Percentiles rank a stretch among this genome's conserved stretches.
phyloP scores from a whole-genome alignment of 129 eudicot species.

The Rutidosis leptorrhynchoides region DNA sequence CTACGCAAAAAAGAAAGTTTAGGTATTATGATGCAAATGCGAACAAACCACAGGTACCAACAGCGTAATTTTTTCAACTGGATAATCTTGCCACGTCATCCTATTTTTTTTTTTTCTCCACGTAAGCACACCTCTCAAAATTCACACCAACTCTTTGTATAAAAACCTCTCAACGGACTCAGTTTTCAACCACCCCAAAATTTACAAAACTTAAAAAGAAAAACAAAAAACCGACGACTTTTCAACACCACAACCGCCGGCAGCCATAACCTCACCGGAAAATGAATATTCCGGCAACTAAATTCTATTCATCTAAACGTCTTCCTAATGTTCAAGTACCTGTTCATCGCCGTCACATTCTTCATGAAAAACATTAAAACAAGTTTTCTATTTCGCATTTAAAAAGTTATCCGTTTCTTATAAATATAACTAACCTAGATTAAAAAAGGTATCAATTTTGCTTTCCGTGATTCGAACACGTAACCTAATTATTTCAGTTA shows the following conservation, averaged over 20 bases:
- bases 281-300: slow-evolving; percentile 58
- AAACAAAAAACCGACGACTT: neutral
- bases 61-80: no score
- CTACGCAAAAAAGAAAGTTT: slow-evolving; percentile 8
- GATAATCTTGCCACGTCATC: slow-evolving; percentile 38
- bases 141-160: slow-evolving; percentile 23
- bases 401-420: slow-evolving; percentile 25
- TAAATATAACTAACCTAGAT: neutral
- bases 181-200: slow-evolving; percentile 15
- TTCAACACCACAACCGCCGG: neutral
- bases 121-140: slow-evolving; percentile 27
- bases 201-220: neutral
- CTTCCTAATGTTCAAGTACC: slow-evolving; percentile 30
- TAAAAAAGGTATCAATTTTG: slow-evolving; percentile 23
- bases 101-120: slow-evolving; percentile 41
- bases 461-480: slow-evolving; percentile 25
- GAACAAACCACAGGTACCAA: no score
- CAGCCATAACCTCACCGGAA: slow-evolving; percentile 48
- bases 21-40: no score
- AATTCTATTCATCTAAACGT: slow-evolving; percentile 10
- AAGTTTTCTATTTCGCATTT: slow-evolving; percentile 13
- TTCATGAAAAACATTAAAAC: slow-evolving; percentile 42
- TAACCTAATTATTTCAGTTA: slow-evolving; percentile 1
- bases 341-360: slow-evolving; percentile 60
- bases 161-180: slow-evolving; percentile 39